These are phyloP conservation scores for Ramichloridium luteum DNA, from an alignment of 2,329 filamentous ascomycete species.

Conservation along the genomic window DNA sequence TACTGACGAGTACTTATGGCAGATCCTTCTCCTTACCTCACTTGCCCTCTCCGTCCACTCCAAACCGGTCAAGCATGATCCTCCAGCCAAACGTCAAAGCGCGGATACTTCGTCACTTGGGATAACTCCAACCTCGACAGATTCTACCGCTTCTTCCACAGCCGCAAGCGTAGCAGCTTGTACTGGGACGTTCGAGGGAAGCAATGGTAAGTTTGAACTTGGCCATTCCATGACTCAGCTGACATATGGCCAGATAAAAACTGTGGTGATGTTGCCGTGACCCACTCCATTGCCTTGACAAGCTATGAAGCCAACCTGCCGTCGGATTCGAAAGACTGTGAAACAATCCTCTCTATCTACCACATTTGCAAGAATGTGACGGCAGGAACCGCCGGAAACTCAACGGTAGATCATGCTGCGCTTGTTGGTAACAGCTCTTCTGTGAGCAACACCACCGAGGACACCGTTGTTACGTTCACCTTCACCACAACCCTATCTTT, in stretches of 20 bases:
- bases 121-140: conserved; percentile 13
- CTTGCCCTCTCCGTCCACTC: conserved; percentile 8
- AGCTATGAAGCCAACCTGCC: conserved; percentile 8
- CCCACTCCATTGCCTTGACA: conserved; percentile 9
- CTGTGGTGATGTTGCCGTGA: conserved; percentile 10
- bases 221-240: not conserved
- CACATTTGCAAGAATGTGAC: conserved; percentile 7
- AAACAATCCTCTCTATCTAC: conserved; percentile 9
- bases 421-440: not conserved
- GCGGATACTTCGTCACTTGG: conserved; percentile 6
- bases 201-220: no score
- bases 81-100: conserved; percentile 5
- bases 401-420: not conserved
- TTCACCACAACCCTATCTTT: conserved; percentile 7
- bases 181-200: no score
- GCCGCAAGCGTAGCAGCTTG: conserved; percentile 3
- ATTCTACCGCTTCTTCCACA: not conserved
- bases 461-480: not conserved
- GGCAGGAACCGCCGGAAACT: not conserved
- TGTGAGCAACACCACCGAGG: not conserved
- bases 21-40: conserved; percentile 7
- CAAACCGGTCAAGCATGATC: conserved; percentile 7
- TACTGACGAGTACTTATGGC: no score
- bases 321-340: conserved; percentile 9
- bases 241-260: conserved; percentile 5